A percentile compares a stretch with the other conserved stretches of the same genome.
Evolutionary conservation across 2,329 filamentous ascomycete genomes (phyloP).

Genomic region (Sarocladiaceae sp.): DNA sequence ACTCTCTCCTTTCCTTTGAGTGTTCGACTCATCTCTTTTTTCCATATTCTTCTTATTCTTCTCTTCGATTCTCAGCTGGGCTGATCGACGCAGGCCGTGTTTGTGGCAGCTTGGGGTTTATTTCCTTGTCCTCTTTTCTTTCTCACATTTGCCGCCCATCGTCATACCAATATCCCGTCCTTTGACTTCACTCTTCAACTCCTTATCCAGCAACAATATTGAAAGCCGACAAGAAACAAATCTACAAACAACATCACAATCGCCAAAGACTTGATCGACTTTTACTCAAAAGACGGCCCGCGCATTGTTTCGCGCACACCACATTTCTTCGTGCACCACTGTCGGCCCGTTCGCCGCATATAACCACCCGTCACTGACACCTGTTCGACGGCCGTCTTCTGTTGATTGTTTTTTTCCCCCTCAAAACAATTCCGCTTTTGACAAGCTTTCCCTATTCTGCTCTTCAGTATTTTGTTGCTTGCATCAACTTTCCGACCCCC

Average conservation of each 20-base stretch:
- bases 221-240: background rate
- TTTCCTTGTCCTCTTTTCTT: background rate
- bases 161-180: too few species aligned
- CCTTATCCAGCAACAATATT: constrained; percentile 1
- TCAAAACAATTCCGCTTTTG: background rate
- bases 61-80: constrained; percentile 9
- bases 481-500: too few species aligned
- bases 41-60: constrained; percentile 5
- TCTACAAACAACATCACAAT: background rate
- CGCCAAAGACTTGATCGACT: too few species aligned
- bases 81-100: constrained; percentile 9
- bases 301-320: too few species aligned
- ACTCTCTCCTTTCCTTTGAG: constrained; percentile 11
- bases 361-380: background rate
- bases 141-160: too few species aligned
- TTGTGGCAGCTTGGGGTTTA: constrained; percentile 11
- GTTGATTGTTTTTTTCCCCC: background rate
- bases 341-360: background rate
- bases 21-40: background rate
- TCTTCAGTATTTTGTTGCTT: too few species aligned
- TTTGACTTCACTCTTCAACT: background rate
- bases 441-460: too few species aligned
- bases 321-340: background rate
- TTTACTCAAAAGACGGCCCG: too few species aligned
- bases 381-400: background rate